phyloP scores from a whole-genome alignment of 2,329 filamentous ascomycete genomes.

The Clonostachys rhizophaga region DNA sequence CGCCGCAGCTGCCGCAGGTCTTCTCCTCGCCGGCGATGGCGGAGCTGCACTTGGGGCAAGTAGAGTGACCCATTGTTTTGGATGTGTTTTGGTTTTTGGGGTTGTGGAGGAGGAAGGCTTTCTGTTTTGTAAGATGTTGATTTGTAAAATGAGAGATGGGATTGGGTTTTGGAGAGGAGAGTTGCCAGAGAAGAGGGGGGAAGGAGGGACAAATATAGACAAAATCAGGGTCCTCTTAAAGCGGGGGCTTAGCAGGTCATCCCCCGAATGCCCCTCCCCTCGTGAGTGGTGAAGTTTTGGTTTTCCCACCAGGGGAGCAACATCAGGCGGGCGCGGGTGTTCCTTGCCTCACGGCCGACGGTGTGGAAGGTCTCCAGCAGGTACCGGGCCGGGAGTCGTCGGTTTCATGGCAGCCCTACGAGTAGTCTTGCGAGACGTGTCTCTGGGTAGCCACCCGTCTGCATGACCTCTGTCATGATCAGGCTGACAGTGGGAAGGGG shows the following conservation, averaged over 20 bases:
- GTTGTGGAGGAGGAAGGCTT: slow-evolving; percentile 3
- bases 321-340: too few relatives aligned
- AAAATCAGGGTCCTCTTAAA: neutral
- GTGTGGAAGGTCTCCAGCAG: too few relatives aligned
- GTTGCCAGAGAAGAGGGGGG: neutral
- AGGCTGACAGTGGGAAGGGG: too few relatives aligned
- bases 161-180: neutral
- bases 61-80: slow-evolving; percentile 28
- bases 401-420: too few relatives aligned
- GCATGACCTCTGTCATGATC: too few relatives aligned
- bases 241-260: neutral
- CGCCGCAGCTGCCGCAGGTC: slow-evolving; percentile 51
- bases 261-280: too few relatives aligned
- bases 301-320: too few relatives aligned
- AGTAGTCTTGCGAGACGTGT: too few relatives aligned
- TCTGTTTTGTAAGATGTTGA: neutral
- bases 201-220: neutral
- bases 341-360: too few relatives aligned
- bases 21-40: slow-evolving; percentile 38
- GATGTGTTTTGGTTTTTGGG: slow-evolving; percentile 1
- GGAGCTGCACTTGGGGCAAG: slow-evolving; percentile 54
- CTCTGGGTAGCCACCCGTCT: too few relatives aligned
- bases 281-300: too few relatives aligned
- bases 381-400: too few relatives aligned
- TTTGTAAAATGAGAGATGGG: slow-evolving; percentile 8